Base-by-base conservation (phyloP, 2,329 filamentous ascomycete species). In the Phaeosphaeriaceae sp. region DNA sequence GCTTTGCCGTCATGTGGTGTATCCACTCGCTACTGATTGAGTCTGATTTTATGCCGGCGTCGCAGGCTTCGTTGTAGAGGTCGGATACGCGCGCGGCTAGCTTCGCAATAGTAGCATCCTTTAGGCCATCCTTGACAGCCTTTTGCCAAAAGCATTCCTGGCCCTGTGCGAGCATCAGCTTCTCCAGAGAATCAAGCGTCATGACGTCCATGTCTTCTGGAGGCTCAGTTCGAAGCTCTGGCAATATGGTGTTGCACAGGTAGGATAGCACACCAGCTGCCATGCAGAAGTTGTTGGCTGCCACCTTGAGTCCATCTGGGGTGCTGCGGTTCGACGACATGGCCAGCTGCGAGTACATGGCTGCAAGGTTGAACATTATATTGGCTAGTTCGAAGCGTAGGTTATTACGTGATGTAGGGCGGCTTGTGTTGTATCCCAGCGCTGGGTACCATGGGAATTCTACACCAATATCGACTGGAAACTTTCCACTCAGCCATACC, bases 101-200 rank as follows among this genome's bases (percentile, higher is more conserved):
- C 70, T 95, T 94, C 2, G 94, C 90, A 54, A 99, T 96, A 0
- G 88, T 90, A 1, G 86, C 89, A 70, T 99, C 94, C 72, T 96
- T 97, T 76, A 96, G 86, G 18, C 87, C 87, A 69, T 97, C 93
- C 78, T 95, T 92, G 50, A 96, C 92, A 1, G 94, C 93, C 71
- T 96, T 97, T 62, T 94, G 89, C 94, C 94, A 99, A 74, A 94
- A 97, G 70, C 92, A 97, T 76, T 99, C 94, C 69, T 99, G 94
- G 21, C 89, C 92, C 71, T 99, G 92, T 1, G 92, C 93, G 8
- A 99, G 81, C 71, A 96, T 85, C 23, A 99, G 81, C 70, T 93
- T 85, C 61, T 89, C 84, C 37, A 97, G 76, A 43, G 90, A 90
- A 63, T 93, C 89, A 39, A 99, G 79, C 0, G 92, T 97, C 66